These are phyloP conservation scores for Saccharum spontaneum DNA, from an alignment of 176 grass and related monocot genomes.

Conservation along the genomic window DNA sequence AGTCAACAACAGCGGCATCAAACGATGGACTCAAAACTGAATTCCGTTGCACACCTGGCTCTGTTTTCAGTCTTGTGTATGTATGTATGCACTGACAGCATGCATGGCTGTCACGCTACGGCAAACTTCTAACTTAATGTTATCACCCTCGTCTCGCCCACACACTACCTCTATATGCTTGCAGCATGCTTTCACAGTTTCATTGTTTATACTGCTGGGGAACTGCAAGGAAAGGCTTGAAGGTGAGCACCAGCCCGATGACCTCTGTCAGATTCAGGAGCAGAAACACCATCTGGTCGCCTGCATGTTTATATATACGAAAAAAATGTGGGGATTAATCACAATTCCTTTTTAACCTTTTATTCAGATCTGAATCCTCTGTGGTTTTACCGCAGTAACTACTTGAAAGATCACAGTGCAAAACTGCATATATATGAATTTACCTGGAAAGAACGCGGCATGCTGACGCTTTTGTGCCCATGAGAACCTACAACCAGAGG, in stretches of 20 bases:
- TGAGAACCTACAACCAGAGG: constrained; percentile 53
- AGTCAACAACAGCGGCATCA: too few species aligned
- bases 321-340: not conserved
- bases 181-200: not conserved
- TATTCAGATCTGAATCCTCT: not conserved
- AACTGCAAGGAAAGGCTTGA: constrained; percentile 47
- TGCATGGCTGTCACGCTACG: too few species aligned
- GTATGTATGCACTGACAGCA: too few species aligned
- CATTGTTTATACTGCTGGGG: constrained; percentile 10
- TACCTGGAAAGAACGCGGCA: constrained; percentile 57
- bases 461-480: constrained; percentile 68
- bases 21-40: too few species aligned
- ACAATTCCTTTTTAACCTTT: not conserved
- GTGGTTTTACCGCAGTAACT: not conserved
- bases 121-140: not conserved
- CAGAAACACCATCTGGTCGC: constrained; percentile 48
- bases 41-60: too few species aligned
- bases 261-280: constrained; percentile 35
- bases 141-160: not conserved
- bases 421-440: not conserved
- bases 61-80: too few species aligned
- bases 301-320: not conserved
- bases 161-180: not conserved
- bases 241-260: constrained; percentile 36
- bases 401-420: not conserved